Conservation (phyloP, 495 filamentous ascomycete genomes). For the Tuber borchii region DNA sequence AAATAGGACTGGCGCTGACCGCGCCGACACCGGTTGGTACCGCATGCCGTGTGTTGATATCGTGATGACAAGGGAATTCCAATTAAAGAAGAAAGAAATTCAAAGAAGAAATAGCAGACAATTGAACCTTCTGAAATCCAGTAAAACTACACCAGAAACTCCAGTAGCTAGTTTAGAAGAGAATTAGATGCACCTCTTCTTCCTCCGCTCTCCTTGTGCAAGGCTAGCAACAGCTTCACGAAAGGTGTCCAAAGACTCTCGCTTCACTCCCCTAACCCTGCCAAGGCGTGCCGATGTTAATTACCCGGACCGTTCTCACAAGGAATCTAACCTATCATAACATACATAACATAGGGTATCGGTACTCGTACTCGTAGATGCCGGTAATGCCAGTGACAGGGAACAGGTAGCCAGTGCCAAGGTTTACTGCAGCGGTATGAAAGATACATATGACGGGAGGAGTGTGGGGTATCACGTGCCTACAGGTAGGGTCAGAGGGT, state of each 20-base stretch:
- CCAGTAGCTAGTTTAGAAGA: background rate
- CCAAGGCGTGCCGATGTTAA: background rate
- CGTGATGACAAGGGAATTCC: background rate
- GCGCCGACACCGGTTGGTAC: background rate
- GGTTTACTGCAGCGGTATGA: background rate
- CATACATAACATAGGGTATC: no score
- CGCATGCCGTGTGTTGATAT: background rate
- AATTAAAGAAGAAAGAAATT: background rate
- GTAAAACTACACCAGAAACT: background rate
- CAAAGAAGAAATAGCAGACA: background rate
- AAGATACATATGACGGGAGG: background rate
- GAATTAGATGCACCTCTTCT: background rate
- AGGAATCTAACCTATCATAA: no score
- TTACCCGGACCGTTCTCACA: background rate
- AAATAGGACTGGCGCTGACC: conserved; percentile 7
- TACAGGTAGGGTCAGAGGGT: background rate
- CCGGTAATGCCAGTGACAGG: background rate
- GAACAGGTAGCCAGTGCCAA: background rate
- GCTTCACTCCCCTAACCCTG: background rate
- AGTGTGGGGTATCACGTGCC: background rate
- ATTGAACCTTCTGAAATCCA: background rate
- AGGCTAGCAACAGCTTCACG: background rate
- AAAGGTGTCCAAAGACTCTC: background rate
- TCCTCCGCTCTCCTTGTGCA: background rate
- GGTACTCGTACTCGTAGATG: no score